phyloP scores from a whole-genome alignment of 441 rosid species.

The Populus hybrid region DNA sequence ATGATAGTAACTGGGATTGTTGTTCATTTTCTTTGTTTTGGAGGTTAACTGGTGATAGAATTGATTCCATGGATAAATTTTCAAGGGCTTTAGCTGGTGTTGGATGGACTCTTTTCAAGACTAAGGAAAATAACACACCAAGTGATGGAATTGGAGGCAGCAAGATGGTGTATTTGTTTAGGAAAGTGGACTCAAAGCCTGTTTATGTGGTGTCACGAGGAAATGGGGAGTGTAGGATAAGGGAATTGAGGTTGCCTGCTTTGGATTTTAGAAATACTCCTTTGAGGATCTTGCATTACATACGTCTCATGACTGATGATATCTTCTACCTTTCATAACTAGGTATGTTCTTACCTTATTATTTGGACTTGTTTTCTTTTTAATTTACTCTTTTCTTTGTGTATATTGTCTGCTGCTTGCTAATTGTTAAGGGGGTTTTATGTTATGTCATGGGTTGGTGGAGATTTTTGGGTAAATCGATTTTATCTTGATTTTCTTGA shows the following conservation, averaged over 20 bases:
- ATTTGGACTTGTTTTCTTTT: not conserved
- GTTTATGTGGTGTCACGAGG: not conserved
- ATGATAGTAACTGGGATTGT: not conserved
- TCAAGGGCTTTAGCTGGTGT: not conserved
- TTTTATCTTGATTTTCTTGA: too few relatives aligned
- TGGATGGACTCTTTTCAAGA: not conserved
- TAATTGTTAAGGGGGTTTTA: not conserved
- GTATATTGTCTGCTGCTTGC: not conserved
- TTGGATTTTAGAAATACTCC: not conserved
- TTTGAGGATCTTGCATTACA: not conserved
- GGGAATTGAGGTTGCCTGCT: not conserved
- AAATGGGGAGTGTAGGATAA: not conserved
- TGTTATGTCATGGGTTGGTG: not conserved
- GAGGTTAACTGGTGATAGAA: not conserved
- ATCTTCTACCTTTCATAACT: not conserved
- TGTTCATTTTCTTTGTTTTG: not conserved
- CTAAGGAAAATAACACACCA: not conserved
- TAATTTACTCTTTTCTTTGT: not conserved
- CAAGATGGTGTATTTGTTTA: not conserved
- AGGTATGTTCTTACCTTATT: not conserved
- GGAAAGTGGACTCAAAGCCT: not conserved
- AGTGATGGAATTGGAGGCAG: not conserved
- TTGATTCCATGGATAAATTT: not conserved
- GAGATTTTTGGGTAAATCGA: not conserved
- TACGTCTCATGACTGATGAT: not conserved